Conservation (phyloP, 2,329 filamentous ascomycete genomes). For the Fusarium solani-melongenae region DNA sequence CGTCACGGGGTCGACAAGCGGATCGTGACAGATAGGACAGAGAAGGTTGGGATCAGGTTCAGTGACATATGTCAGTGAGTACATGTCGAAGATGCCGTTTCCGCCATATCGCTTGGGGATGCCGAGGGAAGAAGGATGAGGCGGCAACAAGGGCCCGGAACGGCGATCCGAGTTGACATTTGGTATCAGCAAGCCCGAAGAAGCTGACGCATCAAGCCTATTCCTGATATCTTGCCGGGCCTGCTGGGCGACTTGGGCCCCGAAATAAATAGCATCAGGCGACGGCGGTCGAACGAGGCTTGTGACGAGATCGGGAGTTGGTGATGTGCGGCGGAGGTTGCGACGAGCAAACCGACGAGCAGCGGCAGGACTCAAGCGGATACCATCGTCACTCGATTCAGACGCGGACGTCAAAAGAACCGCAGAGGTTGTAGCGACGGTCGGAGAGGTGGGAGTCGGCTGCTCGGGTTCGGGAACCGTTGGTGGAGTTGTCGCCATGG, state of each 20-base stretch:
- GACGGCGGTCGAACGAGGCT: slow-evolving; percentile 53
- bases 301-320: slow-evolving; percentile 54
- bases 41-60: slow-evolving; percentile 61
- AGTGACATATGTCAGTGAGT: slow-evolving; percentile 56
- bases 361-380: slow-evolving; percentile 49
- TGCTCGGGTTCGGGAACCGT: slow-evolving; percentile 23
- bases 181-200: slow-evolving; percentile 31
- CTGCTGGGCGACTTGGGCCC: slow-evolving; percentile 41
- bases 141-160: slow-evolving; percentile 49
- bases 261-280: slow-evolving; percentile 49
- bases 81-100: slow-evolving; percentile 56
- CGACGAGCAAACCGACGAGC: slow-evolving; percentile 51
- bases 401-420: slow-evolving; percentile 39
- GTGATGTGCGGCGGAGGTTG: slow-evolving; percentile 48
- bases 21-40: slow-evolving; percentile 68
- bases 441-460: slow-evolving; percentile 23
- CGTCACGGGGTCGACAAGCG: slow-evolving; percentile 69
- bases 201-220: slow-evolving; percentile 19
- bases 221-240: slow-evolving; percentile 33
- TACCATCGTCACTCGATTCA: slow-evolving; percentile 52
- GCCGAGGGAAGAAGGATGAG: slow-evolving; percentile 53
- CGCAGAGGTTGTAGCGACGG: slow-evolving; percentile 2
- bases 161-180: slow-evolving; percentile 43
- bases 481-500: slow-evolving; percentile 38
- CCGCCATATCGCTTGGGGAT: slow-evolving; percentile 53